Percentiles rank a stretch among this genome's conserved stretches.
Conservation (phyloP, 495 filamentous ascomycete species). For the Penicillium silybi region DNA sequence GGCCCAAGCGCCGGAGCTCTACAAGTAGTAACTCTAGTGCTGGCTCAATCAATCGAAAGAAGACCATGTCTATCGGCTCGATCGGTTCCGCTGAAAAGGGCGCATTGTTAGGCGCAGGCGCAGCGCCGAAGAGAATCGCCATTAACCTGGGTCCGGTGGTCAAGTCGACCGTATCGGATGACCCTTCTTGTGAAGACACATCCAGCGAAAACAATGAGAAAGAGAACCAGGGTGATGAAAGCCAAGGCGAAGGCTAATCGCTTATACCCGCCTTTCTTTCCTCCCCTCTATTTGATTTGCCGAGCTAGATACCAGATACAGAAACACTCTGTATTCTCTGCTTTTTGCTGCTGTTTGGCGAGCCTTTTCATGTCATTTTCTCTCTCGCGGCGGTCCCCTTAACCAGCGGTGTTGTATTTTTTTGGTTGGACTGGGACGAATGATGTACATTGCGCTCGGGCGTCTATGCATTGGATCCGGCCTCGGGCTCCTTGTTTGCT, state of each 20-base stretch:
- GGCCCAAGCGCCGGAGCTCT: slow-evolving; percentile 62
- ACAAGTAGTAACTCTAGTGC: slow-evolving; percentile 35
- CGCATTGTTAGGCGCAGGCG: slow-evolving; percentile 20
- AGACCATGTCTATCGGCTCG: slow-evolving; percentile 35
- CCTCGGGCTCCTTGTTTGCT: background rate
- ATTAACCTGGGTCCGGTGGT: slow-evolving; percentile 37
- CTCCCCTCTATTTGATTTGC: slow-evolving; percentile 21
- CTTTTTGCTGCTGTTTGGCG: slow-evolving; percentile 14
- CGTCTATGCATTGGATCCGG: slow-evolving; percentile 27
- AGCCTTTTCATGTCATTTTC: background rate
- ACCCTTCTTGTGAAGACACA: slow-evolving; percentile 11
- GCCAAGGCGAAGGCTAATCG: slow-evolving; percentile 21
- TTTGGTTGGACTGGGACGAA: slow-evolving; percentile 2
- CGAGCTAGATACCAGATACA: slow-evolving; percentile 42
- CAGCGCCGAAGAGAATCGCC: slow-evolving; percentile 47
- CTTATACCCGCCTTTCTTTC: slow-evolving; percentile 8
- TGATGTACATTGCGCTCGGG: slow-evolving; percentile 27
- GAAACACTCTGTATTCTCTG: slow-evolving; percentile 9
- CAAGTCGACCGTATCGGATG: slow-evolving; percentile 17
- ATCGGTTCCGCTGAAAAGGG: slow-evolving; percentile 28
- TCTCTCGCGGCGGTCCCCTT: slow-evolving; percentile 7
- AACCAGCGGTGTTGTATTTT: slow-evolving; percentile 11
- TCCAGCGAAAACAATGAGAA: slow-evolving; percentile 31
- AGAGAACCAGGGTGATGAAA: slow-evolving; percentile 31
- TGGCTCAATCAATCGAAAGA: slow-evolving; percentile 38